These are phyloP conservation scores for Spathaspora passalidarum DNA, from an alignment of 805 yeast species.

Conservation along the genomic window DNA sequence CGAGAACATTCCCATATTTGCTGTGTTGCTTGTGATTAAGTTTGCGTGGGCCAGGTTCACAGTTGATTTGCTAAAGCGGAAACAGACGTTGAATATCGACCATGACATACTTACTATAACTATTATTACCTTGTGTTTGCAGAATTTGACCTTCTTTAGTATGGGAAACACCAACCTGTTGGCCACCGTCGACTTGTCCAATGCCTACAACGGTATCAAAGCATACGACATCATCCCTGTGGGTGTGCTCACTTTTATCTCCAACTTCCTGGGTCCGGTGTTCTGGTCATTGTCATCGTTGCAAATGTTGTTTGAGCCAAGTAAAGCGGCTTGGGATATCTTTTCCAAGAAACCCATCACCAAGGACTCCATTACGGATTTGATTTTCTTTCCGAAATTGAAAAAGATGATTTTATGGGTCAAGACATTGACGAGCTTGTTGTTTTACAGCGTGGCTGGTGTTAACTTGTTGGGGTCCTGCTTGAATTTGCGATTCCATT, in stretches of 20 bases:
- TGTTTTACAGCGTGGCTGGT: conserved; percentile 61
- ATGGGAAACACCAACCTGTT: conserved; percentile 90
- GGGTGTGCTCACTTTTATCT: conserved; percentile 71
- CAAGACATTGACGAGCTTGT: conserved; percentile 35
- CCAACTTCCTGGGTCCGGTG: conserved; percentile 85
- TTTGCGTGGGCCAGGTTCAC: conserved; percentile 15
- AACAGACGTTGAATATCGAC: conserved; percentile 13
- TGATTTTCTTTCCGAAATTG: conserved; percentile 16
- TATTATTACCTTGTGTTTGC: conserved; percentile 50
- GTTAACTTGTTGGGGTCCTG: conserved; percentile 66
- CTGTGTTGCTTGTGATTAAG: conserved; percentile 32
- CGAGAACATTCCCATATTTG: conserved; percentile 54
- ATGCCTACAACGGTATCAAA: conserved; percentile 86
- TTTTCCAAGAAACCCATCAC: background rate
- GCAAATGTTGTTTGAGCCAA: conserved; percentile 36
- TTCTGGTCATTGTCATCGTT: conserved; percentile 66
- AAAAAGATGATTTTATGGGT: conserved; percentile 35
- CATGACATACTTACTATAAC: conserved; percentile 22
- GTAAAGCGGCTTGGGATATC: conserved; percentile 12
- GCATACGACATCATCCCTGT: conserved; percentile 68
- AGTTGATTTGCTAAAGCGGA: conserved; percentile 1
- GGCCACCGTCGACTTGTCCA: conserved; percentile 85
- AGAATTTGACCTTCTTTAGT: conserved; percentile 78
- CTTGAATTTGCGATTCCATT: conserved; percentile 69
- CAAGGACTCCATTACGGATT: conserved; percentile 8